Evolutionary conservation across 31 red algal species (phyloP), one percentile per base, ranked within the genome.

Genomic region (Odonthalia washingtoniensis): DNA sequence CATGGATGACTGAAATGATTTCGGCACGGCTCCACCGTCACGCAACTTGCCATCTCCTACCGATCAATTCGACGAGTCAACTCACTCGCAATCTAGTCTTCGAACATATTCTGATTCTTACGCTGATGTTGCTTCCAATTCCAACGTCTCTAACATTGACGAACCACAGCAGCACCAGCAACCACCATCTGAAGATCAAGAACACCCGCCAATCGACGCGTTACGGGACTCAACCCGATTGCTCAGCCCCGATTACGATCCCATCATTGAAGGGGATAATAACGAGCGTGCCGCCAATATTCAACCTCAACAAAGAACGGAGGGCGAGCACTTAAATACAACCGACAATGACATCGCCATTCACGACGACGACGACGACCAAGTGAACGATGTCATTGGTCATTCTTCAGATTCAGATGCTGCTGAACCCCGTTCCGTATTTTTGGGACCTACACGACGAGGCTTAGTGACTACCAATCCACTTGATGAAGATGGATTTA

Each of bases 1-100:
- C 60, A 92, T 92, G 90, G 90, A 92, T 69, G 90, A 92, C 69
- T 92, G 90, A 82, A 92, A 92, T 63, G 90, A 92, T 74, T 92
- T 92, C 70, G 90, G 90, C 44, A 65, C 90, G 39, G 49, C 70
- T 34, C 46, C 75, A n/a, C 61, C 88, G 1, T 43, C 68, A 0
- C 2, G 67, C 21, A 78, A 67, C 65, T 43, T 60, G 43, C 80
- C 69, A 3, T 52, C 88, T 14, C 62, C 81, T 34, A 26, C 60
- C 3, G 60, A 74, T 49, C 57, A 67, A 40, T 70, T 57, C 40
- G 43, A 30, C 65, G 64, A 45, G 17, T 74, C 66, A 36, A 28
- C 40, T 17, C 49, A 43, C 43, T 85, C 67, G 14, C 12, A n/a
- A n/a, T n/a, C n/a, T n/a, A n/a, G n/a, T 57, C 21, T 57, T 14